phyloP scores from a whole-genome alignment of 139 green algal species.

The Chlorella vulgaris region DNA sequence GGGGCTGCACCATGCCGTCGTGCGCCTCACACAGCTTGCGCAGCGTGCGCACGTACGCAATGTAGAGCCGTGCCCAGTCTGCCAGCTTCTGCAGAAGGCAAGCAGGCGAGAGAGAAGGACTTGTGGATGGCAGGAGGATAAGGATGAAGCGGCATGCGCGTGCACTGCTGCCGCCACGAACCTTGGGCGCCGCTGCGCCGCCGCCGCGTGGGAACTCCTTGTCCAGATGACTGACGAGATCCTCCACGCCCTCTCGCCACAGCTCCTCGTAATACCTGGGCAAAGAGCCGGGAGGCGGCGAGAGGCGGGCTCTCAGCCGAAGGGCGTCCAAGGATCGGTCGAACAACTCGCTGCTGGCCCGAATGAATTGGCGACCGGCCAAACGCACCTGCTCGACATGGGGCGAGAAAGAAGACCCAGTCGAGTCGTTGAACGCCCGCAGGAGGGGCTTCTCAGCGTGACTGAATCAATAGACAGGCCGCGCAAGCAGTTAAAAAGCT shows the following conservation, averaged over 20 bases:
- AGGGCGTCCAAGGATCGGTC: conserved; percentile 1
- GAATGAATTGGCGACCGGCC: no score
- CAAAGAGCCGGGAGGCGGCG: neutral
- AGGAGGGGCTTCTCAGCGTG: no score
- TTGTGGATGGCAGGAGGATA: neutral
- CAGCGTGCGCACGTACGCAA: conserved; percentile 88
- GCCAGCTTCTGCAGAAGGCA: conserved; percentile 44
- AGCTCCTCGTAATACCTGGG: conserved; percentile 84
- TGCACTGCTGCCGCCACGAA: conserved; percentile 62
- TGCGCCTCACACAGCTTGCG: conserved; percentile 82
- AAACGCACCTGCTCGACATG: neutral
- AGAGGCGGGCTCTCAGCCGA: no score
- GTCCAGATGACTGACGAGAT: conserved; percentile 86
- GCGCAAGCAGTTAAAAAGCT: no score
- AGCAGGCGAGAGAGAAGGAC: neutral
- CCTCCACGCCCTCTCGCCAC: conserved; percentile 89
- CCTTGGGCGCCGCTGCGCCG: conserved; percentile 37
- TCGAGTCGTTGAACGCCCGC: no score
- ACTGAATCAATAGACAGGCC: no score
- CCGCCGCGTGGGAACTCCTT: conserved; percentile 72
- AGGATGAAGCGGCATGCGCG: no score
- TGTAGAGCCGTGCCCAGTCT: conserved; percentile 88
- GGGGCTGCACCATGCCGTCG: conserved; percentile 88
- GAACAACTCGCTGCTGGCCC: no score
- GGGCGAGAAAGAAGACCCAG: no score